These are phyloP conservation scores for Coix lacrymajobi DNA, from an alignment of 176 grass and related monocot genomes.

Conservation along the genomic window DNA sequence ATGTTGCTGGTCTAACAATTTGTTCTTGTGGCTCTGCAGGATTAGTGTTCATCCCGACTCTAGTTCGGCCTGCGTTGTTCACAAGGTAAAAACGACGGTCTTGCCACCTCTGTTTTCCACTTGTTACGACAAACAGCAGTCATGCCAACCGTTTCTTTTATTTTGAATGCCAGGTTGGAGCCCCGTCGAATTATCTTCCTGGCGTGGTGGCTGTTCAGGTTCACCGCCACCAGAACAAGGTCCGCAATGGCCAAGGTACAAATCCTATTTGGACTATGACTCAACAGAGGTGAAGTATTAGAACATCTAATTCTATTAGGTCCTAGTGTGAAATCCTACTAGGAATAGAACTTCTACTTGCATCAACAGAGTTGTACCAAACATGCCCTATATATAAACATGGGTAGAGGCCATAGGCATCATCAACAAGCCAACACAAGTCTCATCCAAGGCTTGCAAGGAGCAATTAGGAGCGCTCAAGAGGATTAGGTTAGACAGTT, in stretches of 20 bases:
- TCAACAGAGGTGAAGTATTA: background rate
- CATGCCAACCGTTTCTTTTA: no score
- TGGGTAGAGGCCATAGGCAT: background rate
- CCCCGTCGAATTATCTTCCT: background rate
- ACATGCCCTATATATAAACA: background rate
- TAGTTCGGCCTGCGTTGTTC: background rate
- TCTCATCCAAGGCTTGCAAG: background rate
- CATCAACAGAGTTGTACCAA: no score
- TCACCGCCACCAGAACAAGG: background rate
- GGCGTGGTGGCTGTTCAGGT: background rate
- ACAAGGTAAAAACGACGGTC: background rate
- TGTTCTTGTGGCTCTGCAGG: background rate
- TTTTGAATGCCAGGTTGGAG: background rate
- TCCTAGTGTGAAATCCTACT: background rate
- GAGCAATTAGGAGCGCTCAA: background rate
- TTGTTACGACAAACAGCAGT: background rate
- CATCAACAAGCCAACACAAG: background rate
- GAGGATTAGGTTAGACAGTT: background rate
- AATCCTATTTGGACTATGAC: background rate
- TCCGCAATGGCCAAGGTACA: conserved; percentile 20
- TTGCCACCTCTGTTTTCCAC: background rate
- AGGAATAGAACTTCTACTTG: background rate
- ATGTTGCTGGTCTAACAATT: background rate
- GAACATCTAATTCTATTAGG: background rate
- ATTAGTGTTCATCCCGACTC: background rate